Evolutionary conservation across 2,329 filamentous ascomycete species (phyloP).

Genomic region (Mycosphaerella arachidis): DNA sequence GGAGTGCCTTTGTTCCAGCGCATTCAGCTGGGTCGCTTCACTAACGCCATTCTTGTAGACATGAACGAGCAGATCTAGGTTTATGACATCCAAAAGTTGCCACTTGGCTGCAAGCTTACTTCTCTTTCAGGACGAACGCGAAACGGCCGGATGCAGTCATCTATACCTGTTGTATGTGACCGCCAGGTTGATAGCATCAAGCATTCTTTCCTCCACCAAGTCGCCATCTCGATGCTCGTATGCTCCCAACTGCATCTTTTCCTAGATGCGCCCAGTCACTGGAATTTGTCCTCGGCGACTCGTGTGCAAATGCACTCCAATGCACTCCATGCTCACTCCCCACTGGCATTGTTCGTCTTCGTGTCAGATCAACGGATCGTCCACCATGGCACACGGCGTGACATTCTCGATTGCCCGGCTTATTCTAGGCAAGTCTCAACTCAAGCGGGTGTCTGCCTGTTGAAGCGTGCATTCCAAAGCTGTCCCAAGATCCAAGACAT

Average conservation of each 20-base stretch:
- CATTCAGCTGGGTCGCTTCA: neutral
- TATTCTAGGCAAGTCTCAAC: neutral
- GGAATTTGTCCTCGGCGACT: neutral
- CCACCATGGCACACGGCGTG: too few relatives aligned
- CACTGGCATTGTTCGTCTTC: too few relatives aligned
- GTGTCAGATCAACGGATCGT: too few relatives aligned
- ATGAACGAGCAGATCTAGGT: neutral
- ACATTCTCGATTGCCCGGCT: too few relatives aligned
- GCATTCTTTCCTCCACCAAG: neutral
- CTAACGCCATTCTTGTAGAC: neutral
- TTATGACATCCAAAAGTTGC: neutral
- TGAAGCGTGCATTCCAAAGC: neutral
- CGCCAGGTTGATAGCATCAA: neutral
- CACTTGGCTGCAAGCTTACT: neutral
- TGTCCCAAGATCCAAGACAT: neutral
- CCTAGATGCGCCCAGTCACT: neutral
- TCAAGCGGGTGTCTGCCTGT: neutral
- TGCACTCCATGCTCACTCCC: too few relatives aligned
- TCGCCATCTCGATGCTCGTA: neutral
- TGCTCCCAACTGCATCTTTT: neutral
- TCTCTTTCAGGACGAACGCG: neutral
- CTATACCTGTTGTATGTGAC: neutral
- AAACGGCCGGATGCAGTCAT: neutral
- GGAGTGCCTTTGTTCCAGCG: neutral
- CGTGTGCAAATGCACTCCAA: neutral